These are phyloP conservation scores for Apiotrichum gamsii DNA, from an alignment of 1,284 basidiomycete species.

Conservation along the genomic window DNA sequence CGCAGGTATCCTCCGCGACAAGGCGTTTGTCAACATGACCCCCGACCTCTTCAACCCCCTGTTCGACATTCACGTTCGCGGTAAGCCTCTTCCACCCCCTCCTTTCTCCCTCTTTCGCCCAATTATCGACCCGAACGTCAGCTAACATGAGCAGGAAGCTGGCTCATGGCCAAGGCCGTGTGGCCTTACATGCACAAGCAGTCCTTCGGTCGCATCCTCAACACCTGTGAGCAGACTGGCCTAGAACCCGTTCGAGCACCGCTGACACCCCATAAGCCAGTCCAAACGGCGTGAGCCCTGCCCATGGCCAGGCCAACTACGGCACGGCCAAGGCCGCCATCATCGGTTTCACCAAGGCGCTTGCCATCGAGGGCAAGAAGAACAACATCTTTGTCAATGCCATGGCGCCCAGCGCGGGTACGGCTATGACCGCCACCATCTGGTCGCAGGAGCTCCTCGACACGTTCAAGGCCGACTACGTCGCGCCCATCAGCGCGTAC, in stretches of 20 bases:
- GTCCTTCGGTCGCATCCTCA: conserved; percentile 92
- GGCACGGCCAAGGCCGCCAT: conserved; percentile 93
- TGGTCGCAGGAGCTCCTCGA: conserved; percentile 89
- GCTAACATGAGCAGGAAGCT: no score
- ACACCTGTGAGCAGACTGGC: conserved; percentile 85
- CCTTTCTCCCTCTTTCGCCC: no score
- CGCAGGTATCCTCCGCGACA: conserved; percentile 89
- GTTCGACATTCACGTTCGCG: conserved; percentile 72
- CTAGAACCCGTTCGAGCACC: no score
- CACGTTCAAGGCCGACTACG: conserved; percentile 70
- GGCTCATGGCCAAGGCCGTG: conserved; percentile 84
- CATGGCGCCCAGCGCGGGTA: conserved; percentile 84
- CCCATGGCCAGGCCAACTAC: conserved; percentile 84
- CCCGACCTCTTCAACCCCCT: conserved; percentile 94
- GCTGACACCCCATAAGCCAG: no score
- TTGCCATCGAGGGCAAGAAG: conserved; percentile 87
- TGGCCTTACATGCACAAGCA: conserved; percentile 98
- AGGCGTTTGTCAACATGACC: conserved; percentile 81
- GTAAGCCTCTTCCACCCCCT: no score
- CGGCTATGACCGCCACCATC: conserved; percentile 81
- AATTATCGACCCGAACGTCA: no score
- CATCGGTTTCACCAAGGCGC: conserved; percentile 79
- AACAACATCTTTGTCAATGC: conserved; percentile 85
- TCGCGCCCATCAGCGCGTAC: conserved; percentile 90
- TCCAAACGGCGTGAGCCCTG: conserved; percentile 89